Percentiles rank a stretch among this genome's conserved stretches.
Conservation (phyloP, 2,329 filamentous ascomycete genomes). For the Chrysoporthe puriensis region DNA sequence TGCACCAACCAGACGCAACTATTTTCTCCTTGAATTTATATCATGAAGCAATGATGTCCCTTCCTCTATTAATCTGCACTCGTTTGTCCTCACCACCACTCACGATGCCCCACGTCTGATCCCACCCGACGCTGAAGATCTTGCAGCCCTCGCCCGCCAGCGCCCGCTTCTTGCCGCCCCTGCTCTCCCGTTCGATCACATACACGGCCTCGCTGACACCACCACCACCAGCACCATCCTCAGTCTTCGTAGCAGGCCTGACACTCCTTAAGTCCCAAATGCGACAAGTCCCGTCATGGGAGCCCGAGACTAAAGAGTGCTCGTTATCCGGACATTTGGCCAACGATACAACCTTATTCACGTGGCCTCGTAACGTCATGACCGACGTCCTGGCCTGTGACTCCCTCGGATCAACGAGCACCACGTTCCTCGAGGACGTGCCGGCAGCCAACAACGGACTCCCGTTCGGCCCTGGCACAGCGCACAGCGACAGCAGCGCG, state of each 20-base stretch:
- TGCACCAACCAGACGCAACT: conserved; percentile 14
- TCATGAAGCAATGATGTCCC: conserved; percentile 50
- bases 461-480: conserved; percentile 66
- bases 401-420: conserved; percentile 86
- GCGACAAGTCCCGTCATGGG: conserved; percentile 88
- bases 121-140: conserved; percentile 88
- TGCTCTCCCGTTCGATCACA: conserved; percentile 74
- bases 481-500: conserved; percentile 77
- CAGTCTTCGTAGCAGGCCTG: conserved; percentile 60
- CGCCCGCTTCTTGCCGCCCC: conserved; percentile 64
- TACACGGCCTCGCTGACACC: conserved; percentile 75
- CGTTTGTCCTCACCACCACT: conserved; percentile 91
- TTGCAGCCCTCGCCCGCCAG: conserved; percentile 83
- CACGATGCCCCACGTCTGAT: conserved; percentile 83
- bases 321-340: conserved; percentile 64
- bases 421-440: conserved; percentile 84
- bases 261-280: conserved; percentile 90
- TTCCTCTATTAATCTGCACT: conserved; percentile 85
- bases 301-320: conserved; percentile 85
- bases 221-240: conserved; percentile 61
- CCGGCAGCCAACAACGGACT: conserved; percentile 67
- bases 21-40: background rate
- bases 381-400: conserved; percentile 76
- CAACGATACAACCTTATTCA: conserved; percentile 67
- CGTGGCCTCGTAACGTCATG: conserved; percentile 90